These are phyloP conservation scores for Amoebophrya sp. DNA, from an alignment of 169 alveolate species.

Conservation along the genomic window DNA sequence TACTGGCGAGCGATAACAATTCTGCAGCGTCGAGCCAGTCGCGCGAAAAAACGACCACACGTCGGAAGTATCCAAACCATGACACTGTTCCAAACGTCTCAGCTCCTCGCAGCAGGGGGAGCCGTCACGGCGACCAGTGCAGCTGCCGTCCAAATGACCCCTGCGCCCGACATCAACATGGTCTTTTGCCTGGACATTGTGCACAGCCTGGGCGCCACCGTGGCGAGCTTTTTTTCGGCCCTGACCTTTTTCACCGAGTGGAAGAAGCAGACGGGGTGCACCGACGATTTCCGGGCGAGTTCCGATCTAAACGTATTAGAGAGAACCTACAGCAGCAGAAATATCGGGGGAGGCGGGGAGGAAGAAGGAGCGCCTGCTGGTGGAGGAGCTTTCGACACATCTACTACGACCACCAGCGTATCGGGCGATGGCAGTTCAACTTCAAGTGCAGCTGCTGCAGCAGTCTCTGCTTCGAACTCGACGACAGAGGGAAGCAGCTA, in stretches of 20 bases:
- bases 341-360: neutral
- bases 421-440: neutral
- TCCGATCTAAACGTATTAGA: neutral
- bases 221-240: neutral
- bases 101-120: too few relatives aligned
- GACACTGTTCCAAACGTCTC: too few relatives aligned
- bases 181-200: slow-evolving; percentile 12
- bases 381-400: too few relatives aligned
- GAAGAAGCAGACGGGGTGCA: slow-evolving; percentile 1
- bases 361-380: neutral
- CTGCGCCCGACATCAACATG: neutral
- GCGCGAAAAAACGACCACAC: too few relatives aligned
- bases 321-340: neutral
- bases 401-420: neutral
- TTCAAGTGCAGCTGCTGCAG: too few relatives aligned
- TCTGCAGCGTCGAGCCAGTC: too few relatives aligned
- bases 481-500: neutral
- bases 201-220: neutral
- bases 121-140: too few relatives aligned
- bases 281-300: too few relatives aligned
- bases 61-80: too few relatives aligned
- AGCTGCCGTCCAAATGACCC: too few relatives aligned
- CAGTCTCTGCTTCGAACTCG: neutral
- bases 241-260: neutral
- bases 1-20: too few relatives aligned